Base-by-base conservation (phyloP, 148 eudicot genomes). In the Rhododendron ferrugineum region DNA sequence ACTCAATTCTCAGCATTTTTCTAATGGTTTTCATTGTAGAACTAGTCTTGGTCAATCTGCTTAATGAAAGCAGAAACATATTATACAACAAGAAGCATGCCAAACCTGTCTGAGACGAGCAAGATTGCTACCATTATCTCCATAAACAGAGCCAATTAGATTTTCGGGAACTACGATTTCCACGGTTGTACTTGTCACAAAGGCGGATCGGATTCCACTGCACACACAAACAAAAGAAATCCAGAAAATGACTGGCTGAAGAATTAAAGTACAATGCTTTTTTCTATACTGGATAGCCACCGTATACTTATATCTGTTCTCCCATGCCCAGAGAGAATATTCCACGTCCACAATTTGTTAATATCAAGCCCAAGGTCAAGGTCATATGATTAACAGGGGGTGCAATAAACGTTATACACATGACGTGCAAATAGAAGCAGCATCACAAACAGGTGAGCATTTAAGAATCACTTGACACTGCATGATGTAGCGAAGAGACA, bases 61-160 rank as follows among this genome's bases (percentile, higher is more conserved):
- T 42, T 28, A 44, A 11, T 37, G 23, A n/a, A 60, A 22, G 28
- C n/a, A 79, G 10, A 49, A 47, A 47, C 32, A 30, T 15, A n/a
- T 11, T 11, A 47, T 40, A 22, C 11, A 1, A 79, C 70, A 72
- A 64, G 49, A 23, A 52, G 28, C 52, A 52, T 28, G 58, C 22
- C 30, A 28, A 62, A 86, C 88, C 88, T 82, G 81, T 77, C 85
- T 86, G 62, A 96, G 87, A 79, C 94, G 95, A 86, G 86, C 85
- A 84, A 96, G 88, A 89, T 92, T 92, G 86, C 89, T 87, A 68
- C 93, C 94, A 88, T 92, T 92, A 86, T 93, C 96, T 9, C 98
- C 95, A 86, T 91, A 92, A 49, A 96, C 87, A 62, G 90, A 91
- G 88, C 86, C 88, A 81, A 96, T 81, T 14, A 89, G 87, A 68